Evolutionary conservation across 805 yeast species (phyloP), one percentile per base, ranked within the genome.

Genomic region (Yarrowia sp.): DNA sequence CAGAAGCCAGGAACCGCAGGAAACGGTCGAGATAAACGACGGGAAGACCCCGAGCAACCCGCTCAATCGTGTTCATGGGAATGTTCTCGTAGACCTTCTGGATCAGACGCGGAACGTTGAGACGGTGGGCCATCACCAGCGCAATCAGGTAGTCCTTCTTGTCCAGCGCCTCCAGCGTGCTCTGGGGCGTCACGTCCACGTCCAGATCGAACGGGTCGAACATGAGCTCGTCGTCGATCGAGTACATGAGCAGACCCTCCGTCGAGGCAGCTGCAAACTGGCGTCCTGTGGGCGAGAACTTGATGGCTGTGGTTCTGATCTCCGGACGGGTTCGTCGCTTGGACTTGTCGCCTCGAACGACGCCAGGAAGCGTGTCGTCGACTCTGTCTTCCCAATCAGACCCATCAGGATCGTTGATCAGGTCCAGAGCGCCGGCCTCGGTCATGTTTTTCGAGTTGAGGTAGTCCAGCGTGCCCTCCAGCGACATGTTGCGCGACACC

Each of bases 171-270:
- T 83, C 86, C 32, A 83, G 63, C 0, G 91, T 86, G 5, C 88
- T 77, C 47, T 84, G 88, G 0, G 97, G 96, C 0, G 99, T 94
- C 27, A 93, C 84, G 68, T 94, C 98, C 49, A 91, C 78, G 71
- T 93, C 98, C 70, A 94, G 80, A 72, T 94, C 98, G 71, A 90
- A 90, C 32, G 99, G 99, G 77, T 94, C 99, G 71, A 94, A 94
- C 27, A 85, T 76, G 55, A 86, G 74, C 10, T 82, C 76, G 55
- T 85, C 85, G 72, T 93, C 96, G 38, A 91, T 82, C 1, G 96
- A 86, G 72, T 82, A 94, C 1, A 94, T 78, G 62, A 91, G 77
- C 47, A 94, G 76, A 8, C 99, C 99, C 72, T 93, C 98, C 0
- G 99, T 94, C 0, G 97, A 86, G 0, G 97, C 94, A 41, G 96